Evolutionary conservation across 2,329 filamentous ascomycete genomes (phyloP).

Genomic region (Xylaria hypoxylon): DNA sequence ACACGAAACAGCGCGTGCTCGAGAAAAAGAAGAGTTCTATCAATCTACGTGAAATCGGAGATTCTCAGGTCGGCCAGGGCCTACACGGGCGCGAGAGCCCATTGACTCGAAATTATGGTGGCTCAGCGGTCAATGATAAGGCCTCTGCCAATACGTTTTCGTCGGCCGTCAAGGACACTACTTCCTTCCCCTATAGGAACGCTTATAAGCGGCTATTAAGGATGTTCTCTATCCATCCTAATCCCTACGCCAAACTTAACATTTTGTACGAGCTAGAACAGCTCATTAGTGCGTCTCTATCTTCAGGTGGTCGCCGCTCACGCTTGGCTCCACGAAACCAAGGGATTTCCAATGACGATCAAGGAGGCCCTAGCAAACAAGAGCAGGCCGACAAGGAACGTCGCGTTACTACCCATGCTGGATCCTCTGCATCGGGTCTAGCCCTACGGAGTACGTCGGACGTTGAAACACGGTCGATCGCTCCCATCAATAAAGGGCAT

Average conservation of each 20-base stretch:
- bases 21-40: conserved; percentile 77
- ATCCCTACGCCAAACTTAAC: conserved; percentile 86
- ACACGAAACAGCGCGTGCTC: conserved; percentile 63
- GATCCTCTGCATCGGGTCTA: conserved; percentile 52
- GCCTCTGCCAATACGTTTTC: conserved; percentile 49
- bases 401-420: conserved; percentile 67
- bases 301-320: conserved; percentile 61
- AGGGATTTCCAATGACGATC: conserved; percentile 53
- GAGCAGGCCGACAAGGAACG: conserved; percentile 78
- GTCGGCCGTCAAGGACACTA: conserved; percentile 48
- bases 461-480: conserved; percentile 61
- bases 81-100: conserved; percentile 55
- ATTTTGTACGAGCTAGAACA: conserved; percentile 85
- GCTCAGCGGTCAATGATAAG: conserved; percentile 56
- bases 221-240: conserved; percentile 90
- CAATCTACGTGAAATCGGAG: conserved; percentile 67
- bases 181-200: conserved; percentile 81
- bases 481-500: conserved; percentile 63
- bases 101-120: conserved; percentile 57
- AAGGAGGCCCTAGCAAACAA: conserved; percentile 54
- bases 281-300: conserved; percentile 81
- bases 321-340: conserved; percentile 55
- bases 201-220: conserved; percentile 83
- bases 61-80: conserved; percentile 51
- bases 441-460: conserved; percentile 56